Base-by-base conservation (phyloP, 2,329 filamentous ascomycete genomes). In the Aspergillus pseudoterreus region DNA sequence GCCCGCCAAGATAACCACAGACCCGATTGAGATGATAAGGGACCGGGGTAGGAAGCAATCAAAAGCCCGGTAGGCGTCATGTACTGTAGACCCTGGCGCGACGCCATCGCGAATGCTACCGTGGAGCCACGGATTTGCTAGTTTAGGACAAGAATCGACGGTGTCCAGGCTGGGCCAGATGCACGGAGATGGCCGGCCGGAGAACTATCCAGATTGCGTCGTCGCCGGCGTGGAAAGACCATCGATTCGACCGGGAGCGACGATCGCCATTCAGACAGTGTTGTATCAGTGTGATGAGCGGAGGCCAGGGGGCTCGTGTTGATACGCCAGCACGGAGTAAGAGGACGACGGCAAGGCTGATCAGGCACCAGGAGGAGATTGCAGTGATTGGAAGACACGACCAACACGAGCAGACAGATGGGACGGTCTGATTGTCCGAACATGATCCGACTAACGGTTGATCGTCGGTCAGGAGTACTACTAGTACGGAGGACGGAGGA, bases 121-220 rank as follows among this genome's bases (percentile, higher is more conserved):
- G 52, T 19, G n/a, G 19, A 48, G 42, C 45, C 15, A 27, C 39
- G 32, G 22, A 19, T 38, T 54, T 55, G 57, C 57, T 59, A 57
- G 52, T 49, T 52, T 36, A 21, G 52, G 49, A 46, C 43, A 52
- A 57, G 49, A 51, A 22, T 54, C 54, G 35, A 45, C 27, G 38
- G 38, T 43, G 32, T 27, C 36, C 15, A 10, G 24, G 17, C 6
- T 21, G 19, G 22, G 42, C 35, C 14, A 8, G 10, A 38, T 35
- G 51, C 30, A 49, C 51, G 51, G 51, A 49, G 24, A 49, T 43
- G 17, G 27, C 41, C 45, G 47, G 32, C 8, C 14, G 33, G 30
- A 15, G 22, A 19, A 21, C 2, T n/a, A 9, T 30, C 15, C n/a
- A 24, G 30, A 21, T 19, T 21, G 27, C 14, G 19, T 4, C 14